These are phyloP conservation scores for Ophiostoma tasmaniense DNA, from an alignment of 2,329 filamentous ascomycete genomes.

Conservation along the genomic window DNA sequence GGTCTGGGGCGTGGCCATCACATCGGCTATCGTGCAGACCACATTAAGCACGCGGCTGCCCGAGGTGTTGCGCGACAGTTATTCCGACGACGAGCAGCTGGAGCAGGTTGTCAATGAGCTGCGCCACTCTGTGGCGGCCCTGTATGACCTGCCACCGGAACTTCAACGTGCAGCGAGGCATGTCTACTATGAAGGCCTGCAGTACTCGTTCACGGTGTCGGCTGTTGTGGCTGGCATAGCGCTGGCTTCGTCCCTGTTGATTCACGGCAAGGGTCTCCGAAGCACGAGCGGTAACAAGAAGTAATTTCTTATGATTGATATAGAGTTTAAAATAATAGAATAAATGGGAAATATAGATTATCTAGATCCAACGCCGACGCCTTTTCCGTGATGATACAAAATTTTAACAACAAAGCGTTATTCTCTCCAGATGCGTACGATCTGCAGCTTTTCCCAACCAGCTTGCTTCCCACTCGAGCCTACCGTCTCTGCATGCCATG, in stretches of 20 bases:
- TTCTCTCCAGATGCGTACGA: slow-evolving; percentile 74
- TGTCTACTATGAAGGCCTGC: slow-evolving; percentile 53
- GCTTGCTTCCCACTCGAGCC: slow-evolving; percentile 76
- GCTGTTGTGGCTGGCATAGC: slow-evolving; percentile 37
- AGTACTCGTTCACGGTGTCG: slow-evolving; percentile 47
- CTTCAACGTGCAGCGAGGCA: slow-evolving; percentile 47
- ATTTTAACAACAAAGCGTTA: not conserved
- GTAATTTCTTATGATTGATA: not conserved
- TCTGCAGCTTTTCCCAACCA: slow-evolving; percentile 89
- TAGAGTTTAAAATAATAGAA: not conserved
- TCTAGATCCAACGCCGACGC: not conserved
- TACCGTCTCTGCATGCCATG: slow-evolving; percentile 70
- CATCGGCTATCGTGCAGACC: slow-evolving; percentile 55
- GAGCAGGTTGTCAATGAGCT: not conserved
- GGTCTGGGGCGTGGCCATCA: slow-evolving; percentile 56
- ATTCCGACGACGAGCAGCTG: slow-evolving; percentile 46
- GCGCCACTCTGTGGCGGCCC: slow-evolving; percentile 49
- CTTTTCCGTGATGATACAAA: not conserved
- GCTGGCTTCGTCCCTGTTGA: not conserved
- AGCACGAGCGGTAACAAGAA: not conserved
- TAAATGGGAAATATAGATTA: not conserved
- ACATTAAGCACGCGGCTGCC: slow-evolving; percentile 47
- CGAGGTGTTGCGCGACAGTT: slow-evolving; percentile 43
- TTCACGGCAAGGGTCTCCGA: not conserved
- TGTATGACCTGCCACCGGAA: slow-evolving; percentile 46